Evolutionary conservation across 768 basidiomycete species (phyloP), one percentile per base, ranked within the genome.

Genomic region (Coprinellus micaceus): DNA sequence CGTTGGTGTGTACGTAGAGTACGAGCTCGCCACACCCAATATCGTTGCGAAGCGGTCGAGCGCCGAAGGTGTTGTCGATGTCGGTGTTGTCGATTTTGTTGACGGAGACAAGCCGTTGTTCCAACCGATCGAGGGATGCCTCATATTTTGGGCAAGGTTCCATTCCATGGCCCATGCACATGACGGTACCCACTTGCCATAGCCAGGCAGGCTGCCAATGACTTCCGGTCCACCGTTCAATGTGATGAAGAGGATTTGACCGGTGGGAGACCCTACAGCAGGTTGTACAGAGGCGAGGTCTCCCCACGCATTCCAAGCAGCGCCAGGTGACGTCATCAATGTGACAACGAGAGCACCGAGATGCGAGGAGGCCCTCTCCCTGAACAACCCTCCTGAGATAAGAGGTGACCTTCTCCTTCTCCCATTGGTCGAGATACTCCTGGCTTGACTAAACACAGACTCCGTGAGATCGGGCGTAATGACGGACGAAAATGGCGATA

Each of bases 121-220:
- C 30, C 5, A 51, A 13, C n/a, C n/a, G 26, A 17, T n/a, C 29
- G 6, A 22, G 12, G 12, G 49, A 11, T 4, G 9, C 7, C 13
- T 24, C 17, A 22, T 51, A 51, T 21, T 7, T 9, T 3, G 64
- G 67, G 51, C 65, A 68, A 0, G 54, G 57, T 0, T 22, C 4
- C 0, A 64, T 64, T 1, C 60, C 29, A 47, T 71, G 69, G 1
- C 67, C 67, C 2, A 64, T 10, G 28, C 64, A 60, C 9, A 65
- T 46, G 1, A 62, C 59, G 3, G 62, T 33, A 0, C 68, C 68
- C 1, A 64, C 40, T n/a, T 66, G 48, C 52, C 60, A 61, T 2
- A 70, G 57, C 1, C 53, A 57, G 4, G 36, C 61, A 0, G 39
- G 28, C 4, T 54, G 13, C 21, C 61, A 68, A 36, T 40, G 61